Evolutionary conservation across 2,329 filamentous ascomycete genomes (phyloP).

Genomic region (Apiospora saccharicola): DNA sequence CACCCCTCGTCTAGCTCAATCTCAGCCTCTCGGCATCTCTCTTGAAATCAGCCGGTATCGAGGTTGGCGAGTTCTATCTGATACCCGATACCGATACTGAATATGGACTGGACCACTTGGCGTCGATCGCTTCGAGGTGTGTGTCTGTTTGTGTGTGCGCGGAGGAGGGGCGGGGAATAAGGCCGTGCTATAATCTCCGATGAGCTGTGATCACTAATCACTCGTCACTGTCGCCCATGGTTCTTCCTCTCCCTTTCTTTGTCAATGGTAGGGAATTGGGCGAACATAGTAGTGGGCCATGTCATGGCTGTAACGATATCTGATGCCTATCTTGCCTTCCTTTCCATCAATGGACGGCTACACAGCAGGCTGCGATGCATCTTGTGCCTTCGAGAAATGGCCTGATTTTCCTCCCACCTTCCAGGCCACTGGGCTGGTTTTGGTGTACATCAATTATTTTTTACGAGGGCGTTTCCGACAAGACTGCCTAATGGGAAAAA

Average conservation of each 20-base stretch:
- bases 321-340: neutral
- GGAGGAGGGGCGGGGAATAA: constrained; percentile 1
- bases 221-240: neutral
- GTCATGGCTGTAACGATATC: neutral
- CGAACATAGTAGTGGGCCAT: neutral
- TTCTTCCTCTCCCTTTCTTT: too few relatives aligned
- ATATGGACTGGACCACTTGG: neutral
- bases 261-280: neutral
- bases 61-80: neutral
- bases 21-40: too few relatives aligned
- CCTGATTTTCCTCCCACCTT: constrained; percentile 2
- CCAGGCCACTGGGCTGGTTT: constrained; percentile 1
- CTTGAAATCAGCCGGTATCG: neutral
- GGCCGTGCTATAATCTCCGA: constrained; percentile 4
- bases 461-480: constrained; percentile 15
- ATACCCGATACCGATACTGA: neutral
- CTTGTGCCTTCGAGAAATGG: neutral
- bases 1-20: too few relatives aligned
- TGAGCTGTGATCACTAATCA: constrained; percentile 15
- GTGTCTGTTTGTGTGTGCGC: neutral
- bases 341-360: neutral
- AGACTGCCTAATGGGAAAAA: neutral
- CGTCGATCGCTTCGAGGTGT: neutral
- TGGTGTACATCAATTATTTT: neutral
- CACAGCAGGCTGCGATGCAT: neutral